Evolutionary conservation across 2,329 filamentous ascomycete genomes (phyloP), one percentile per base, ranked within the genome.

Genomic region (Verticillium nonalfalfae): DNA sequence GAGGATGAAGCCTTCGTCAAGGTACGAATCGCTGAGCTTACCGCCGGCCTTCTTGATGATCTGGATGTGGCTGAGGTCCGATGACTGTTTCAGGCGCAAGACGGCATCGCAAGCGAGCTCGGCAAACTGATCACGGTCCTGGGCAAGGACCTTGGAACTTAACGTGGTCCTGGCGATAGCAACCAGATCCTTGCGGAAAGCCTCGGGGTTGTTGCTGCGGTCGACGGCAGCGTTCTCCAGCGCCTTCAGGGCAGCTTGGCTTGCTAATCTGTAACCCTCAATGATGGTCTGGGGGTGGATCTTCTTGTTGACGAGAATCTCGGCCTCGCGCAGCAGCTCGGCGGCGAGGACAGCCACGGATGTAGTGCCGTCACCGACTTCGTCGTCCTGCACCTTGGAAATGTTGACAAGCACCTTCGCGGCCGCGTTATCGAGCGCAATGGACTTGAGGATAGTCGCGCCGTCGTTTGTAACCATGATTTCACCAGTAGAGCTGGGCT

Each of bases 221-320:
- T 99, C 90, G 59, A 96, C 90, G 21, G 95, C 93, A 18, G 87
- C 87, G 70, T 89, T 88, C 74, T 93, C 90, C 54, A 99, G 82
- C 36, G 93, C 93, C 72, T 88, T 83, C 59, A 99, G 84, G 35
- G 95, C 93, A 59, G 95, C 94, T 59, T 86, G 84, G 76, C 92
- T 96, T 59, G 95, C 95, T 90, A 99, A 96, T 80, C 95, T 87
- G 84, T 96, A 99, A 59, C 95, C 95, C 73, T 99, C 95, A 72
- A 99, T 99, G 76, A 99, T 99, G 59, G 95, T 98, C 83, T 99
- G 95, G 59, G 95, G 95, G 77, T 99, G 95, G 70, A 99, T 97
- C 81, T 98, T 98, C 82, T 94, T 93, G 80, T 96, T 91, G 68
- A 99, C 92, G 58, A 99, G 85, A 81, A 96, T 94, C 81, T 99